Evolutionary conservation across 805 yeast genomes (phyloP).

Genomic region (Nakazawaea peltata): DNA sequence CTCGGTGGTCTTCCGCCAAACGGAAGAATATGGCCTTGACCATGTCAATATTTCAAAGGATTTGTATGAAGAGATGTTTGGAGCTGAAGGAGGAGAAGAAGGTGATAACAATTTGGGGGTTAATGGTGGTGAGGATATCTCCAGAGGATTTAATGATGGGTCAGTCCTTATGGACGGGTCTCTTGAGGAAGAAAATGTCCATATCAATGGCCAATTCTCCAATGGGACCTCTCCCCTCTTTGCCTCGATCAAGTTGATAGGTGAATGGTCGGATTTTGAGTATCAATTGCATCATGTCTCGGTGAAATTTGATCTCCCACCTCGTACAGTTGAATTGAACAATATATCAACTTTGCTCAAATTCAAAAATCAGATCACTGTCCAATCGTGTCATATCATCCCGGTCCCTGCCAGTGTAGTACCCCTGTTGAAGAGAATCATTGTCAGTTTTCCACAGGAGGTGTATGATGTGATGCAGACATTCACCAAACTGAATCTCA

Average conservation of each 20-base stretch:
- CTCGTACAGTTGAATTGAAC: constrained; percentile 27
- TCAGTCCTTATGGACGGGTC: too few species aligned
- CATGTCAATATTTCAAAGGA: constrained; percentile 6
- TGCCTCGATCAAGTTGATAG: constrained; percentile 16
- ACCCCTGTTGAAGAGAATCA: constrained; percentile 25
- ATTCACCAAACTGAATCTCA: constrained; percentile 25
- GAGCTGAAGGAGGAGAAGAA: too few species aligned
- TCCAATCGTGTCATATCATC: constrained; percentile 29
- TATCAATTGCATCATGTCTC: constrained; percentile 29
- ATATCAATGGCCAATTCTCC: not conserved
- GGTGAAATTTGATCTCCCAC: constrained; percentile 16
- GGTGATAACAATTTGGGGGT: too few species aligned
- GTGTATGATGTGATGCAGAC: constrained; percentile 35
- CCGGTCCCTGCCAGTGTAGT: constrained; percentile 19
- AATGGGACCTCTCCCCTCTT: constrained; percentile 3
- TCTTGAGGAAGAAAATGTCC: not conserved
- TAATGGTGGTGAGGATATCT: too few species aligned
- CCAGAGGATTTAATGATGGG: too few species aligned
- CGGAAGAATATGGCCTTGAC: not conserved
- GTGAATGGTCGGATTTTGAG: too few species aligned
- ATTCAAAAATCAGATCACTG: constrained; percentile 32
- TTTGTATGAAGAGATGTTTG: constrained; percentile 1
- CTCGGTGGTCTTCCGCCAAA: too few species aligned
- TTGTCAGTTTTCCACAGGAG: constrained; percentile 36
- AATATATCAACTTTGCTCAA: constrained; percentile 27